These are phyloP conservation scores for Paxillus involutus DNA, from an alignment of 768 basidiomycete species.

Conservation along the genomic window DNA sequence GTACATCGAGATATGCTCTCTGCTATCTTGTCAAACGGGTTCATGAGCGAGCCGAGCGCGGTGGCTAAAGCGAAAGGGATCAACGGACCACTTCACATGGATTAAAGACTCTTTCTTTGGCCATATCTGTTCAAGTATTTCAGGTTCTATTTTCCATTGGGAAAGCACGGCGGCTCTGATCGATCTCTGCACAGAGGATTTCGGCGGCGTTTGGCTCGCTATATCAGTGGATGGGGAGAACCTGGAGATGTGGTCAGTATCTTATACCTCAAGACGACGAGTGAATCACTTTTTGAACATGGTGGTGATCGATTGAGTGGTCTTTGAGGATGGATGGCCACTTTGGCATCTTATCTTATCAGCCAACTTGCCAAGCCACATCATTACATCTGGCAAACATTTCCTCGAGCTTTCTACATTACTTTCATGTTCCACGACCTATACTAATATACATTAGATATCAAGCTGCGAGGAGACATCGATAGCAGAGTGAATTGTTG, in stretches of 20 bases:
- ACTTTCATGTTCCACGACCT: conserved; percentile 27
- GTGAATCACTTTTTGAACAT: conserved; percentile 76
- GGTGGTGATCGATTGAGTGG: conserved; percentile 23
- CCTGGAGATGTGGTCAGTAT: conserved; percentile 36
- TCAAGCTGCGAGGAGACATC: conserved; percentile 28
- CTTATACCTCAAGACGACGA: conserved; percentile 2
- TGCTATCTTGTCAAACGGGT: conserved; percentile 51
- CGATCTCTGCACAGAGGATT: conserved; percentile 88
- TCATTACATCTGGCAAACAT: background rate
- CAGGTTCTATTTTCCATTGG: conserved; percentile 81
- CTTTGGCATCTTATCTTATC: conserved; percentile 12
- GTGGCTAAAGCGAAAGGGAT: background rate
- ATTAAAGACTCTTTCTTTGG: conserved; percentile 96
- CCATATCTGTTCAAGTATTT: conserved; percentile 90
- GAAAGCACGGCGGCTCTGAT: conserved; percentile 79
- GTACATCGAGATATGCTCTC: conserved; percentile 94
- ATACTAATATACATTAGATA: conserved; percentile 40
- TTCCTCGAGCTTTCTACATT: conserved; percentile 21
- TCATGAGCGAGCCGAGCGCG: conserved; percentile 10
- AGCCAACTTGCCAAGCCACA: background rate
- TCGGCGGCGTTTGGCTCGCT: conserved; percentile 86
- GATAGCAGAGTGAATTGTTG: conserved; percentile 30
- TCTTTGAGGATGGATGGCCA: background rate
- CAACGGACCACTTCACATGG: conserved; percentile 81
- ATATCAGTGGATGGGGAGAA: conserved; percentile 79